Conservation (phyloP, 306 rosid genomes). For the Canavalia gladiata region DNA sequence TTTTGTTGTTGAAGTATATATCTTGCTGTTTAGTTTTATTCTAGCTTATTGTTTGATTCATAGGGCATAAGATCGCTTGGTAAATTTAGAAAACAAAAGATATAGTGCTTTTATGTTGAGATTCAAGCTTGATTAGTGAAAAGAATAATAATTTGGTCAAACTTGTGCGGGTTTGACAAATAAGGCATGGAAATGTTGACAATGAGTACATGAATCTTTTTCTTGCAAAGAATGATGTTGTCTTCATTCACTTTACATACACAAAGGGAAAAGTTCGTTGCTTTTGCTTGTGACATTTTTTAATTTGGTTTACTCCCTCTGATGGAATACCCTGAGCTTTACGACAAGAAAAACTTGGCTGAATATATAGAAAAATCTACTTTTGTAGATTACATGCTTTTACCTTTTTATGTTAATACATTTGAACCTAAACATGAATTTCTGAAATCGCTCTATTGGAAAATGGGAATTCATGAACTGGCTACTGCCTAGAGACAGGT, state of each 20-base stretch:
- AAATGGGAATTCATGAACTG: constrained; percentile 42
- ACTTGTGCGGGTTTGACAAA: constrained; percentile 58
- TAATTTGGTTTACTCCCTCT: constrained; percentile 40
- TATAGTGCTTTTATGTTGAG: constrained; percentile 32
- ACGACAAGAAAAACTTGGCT: constrained; percentile 44
- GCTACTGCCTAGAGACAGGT: not conserved
- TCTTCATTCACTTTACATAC: constrained; percentile 54
- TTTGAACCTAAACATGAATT: constrained; percentile 30
- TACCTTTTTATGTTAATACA: constrained; percentile 32
- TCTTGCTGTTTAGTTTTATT: not conserved
- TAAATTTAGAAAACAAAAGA: not conserved
- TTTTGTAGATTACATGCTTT: constrained; percentile 45
- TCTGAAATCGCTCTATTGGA: constrained; percentile 36
- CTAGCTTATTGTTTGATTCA: not conserved
- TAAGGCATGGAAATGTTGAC: constrained; percentile 50
- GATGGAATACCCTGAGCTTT: constrained; percentile 33
- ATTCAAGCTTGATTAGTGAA: constrained; percentile 19
- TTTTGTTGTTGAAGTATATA: not conserved
- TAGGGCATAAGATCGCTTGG: not conserved
- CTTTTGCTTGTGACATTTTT: constrained; percentile 45
- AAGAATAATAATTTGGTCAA: constrained; percentile 58
- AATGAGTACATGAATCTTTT: constrained; percentile 50
- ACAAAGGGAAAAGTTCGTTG: constrained; percentile 44
- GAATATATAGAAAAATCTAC: constrained; percentile 44
- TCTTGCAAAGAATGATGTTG: constrained; percentile 69